A percentile compares a stretch with the other conserved stretches of the same genome.
Conservation (phyloP, 257 asterid genomes). For the Hygrophila difformis region DNA sequence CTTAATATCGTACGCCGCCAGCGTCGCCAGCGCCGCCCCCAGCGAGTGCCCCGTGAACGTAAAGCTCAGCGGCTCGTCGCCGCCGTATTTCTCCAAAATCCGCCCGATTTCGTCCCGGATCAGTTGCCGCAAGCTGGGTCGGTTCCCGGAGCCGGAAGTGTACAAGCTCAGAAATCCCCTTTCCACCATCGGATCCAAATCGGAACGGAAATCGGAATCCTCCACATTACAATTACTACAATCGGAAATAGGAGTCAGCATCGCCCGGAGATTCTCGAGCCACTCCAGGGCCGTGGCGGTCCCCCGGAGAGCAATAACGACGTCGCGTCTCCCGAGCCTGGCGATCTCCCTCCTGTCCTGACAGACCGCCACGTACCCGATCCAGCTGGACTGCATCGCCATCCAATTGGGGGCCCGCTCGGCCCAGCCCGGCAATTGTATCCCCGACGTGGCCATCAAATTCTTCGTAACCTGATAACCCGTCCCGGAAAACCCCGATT, state of each 20-base stretch:
- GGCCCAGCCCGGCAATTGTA: conserved; percentile 76
- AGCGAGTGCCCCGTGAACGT: conserved; percentile 93
- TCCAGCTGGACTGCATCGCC: conserved; percentile 88
- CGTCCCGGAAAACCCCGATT: conserved; percentile 14
- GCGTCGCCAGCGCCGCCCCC: conserved; percentile 90
- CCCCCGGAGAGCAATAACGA: conserved; percentile 81
- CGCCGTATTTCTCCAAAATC: conserved; percentile 35
- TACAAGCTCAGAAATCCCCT: conserved; percentile 80
- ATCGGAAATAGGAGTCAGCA: conserved; percentile 35
- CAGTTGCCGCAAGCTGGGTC: conserved; percentile 43
- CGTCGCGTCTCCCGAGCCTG: conserved; percentile 81
- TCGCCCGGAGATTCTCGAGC: conserved; percentile 79
- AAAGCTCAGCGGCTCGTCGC: conserved; percentile 52
- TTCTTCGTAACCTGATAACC: conserved; percentile 56
- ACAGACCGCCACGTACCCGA: conserved; percentile 84
- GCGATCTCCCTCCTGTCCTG: conserved; percentile 52
- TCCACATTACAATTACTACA: not conserved
- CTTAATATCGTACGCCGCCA: conserved; percentile 75
- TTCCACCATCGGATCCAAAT: conserved; percentile 64
- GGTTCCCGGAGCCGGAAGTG: conserved; percentile 37
- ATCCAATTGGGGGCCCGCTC: conserved; percentile 95
- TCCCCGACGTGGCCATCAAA: conserved; percentile 67
- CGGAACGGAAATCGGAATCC: not conserved
- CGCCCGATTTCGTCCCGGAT: conserved; percentile 44
- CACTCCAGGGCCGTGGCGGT: conserved; percentile 78